phyloP scores from a whole-genome alignment of 345 rosid genomes.

The Triadica sebifera region DNA sequence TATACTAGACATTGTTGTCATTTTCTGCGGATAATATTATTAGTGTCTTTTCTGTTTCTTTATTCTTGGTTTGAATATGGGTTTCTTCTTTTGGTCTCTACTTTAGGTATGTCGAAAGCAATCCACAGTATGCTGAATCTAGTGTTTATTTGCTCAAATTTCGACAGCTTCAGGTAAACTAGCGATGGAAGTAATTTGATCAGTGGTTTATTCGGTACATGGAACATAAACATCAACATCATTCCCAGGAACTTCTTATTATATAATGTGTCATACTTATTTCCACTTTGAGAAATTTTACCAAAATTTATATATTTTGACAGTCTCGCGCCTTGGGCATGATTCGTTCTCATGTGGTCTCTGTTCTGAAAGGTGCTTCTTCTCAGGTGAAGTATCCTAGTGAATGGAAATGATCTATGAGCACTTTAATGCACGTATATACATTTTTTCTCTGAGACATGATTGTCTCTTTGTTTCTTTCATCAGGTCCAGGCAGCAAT shows the following conservation, averaged over 20 bases:
- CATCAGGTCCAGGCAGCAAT: slow-evolving; percentile 83
- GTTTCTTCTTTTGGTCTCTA: background rate
- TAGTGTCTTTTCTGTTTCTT: background rate
- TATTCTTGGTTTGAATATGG: background rate
- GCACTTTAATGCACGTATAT: slow-evolving; percentile 8
- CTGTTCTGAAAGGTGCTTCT: slow-evolving; percentile 82
- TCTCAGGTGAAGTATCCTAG: slow-evolving; percentile 55
- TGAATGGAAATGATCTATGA: slow-evolving; percentile 6
- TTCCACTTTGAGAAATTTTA: background rate
- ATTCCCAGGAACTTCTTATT: background rate
- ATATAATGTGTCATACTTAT: background rate
- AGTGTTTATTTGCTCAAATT: slow-evolving; percentile 91
- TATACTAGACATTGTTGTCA: background rate
- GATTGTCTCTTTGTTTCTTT: slow-evolving; percentile 17
- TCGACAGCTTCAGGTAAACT: slow-evolving; percentile 88
- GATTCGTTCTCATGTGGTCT: slow-evolving; percentile 85
- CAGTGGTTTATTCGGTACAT: background rate
- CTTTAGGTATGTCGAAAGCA: slow-evolving; percentile 74
- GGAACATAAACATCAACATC: background rate
- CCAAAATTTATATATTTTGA: slow-evolving; percentile 22
- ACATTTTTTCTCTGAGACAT: slow-evolving; percentile 19
- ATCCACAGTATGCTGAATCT: slow-evolving; percentile 95
- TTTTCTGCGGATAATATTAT: background rate
- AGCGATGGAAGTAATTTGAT: slow-evolving; percentile 5
- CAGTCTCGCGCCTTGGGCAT: slow-evolving; percentile 97